Percentiles rank a stretch among this genome's conserved stretches.
Conservation (phyloP, 1,284 basidiomycete species). For the Erythrobasidium hasegawianum region DNA sequence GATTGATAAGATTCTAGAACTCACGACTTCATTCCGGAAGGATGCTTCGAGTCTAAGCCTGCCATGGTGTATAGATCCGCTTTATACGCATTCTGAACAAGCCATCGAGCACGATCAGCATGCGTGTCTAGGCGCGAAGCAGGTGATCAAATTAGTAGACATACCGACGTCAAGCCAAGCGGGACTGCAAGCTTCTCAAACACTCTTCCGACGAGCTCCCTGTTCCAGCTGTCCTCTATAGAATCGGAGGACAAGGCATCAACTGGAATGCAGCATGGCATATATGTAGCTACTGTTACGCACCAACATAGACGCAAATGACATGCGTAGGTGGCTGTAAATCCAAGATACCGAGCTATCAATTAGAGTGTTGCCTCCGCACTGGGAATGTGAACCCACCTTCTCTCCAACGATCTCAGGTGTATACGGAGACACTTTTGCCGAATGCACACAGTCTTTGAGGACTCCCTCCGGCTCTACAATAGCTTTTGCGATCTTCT, state of each 20-base stretch:
- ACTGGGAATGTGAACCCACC: constrained; percentile 4
- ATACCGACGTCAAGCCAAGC: constrained; percentile 19
- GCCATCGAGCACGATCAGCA: background rate
- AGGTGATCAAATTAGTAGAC: background rate
- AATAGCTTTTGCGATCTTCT: constrained; percentile 40
- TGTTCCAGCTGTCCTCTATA: constrained; percentile 39
- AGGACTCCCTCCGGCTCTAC: constrained; percentile 36
- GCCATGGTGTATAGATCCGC: constrained; percentile 49
- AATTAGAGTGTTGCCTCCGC: no score
- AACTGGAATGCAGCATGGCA: no score
- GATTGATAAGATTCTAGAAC: constrained; percentile 27
- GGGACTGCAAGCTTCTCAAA: constrained; percentile 38
- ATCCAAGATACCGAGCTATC: background rate
- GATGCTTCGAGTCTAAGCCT: constrained; percentile 50
- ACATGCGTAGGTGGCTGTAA: constrained; percentile 26
- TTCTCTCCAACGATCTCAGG: constrained; percentile 20
- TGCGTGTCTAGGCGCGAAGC: background rate
- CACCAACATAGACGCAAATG: constrained; percentile 41
- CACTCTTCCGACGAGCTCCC: constrained; percentile 32
- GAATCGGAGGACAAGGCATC: background rate
- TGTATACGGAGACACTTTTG: constrained; percentile 26
- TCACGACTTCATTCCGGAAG: constrained; percentile 46
- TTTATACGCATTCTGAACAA: constrained; percentile 39
- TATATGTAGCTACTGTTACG: background rate
- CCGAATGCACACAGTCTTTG: constrained; percentile 8